phyloP scores from a whole-genome alignment of 805 yeast genomes.

The Suhomyces sp. region DNA sequence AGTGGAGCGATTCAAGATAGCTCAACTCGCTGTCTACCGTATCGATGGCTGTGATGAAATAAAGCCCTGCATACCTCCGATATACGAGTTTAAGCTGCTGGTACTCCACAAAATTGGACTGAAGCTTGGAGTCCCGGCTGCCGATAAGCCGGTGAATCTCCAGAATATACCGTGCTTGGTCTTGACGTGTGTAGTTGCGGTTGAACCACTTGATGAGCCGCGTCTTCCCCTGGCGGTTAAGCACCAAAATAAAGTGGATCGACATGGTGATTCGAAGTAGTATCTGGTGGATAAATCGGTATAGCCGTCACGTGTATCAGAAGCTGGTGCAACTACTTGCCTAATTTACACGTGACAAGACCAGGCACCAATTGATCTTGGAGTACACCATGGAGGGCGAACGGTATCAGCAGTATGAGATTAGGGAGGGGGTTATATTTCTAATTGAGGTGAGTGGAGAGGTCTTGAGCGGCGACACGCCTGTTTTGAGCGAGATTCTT shows the following conservation, averaged over 20 bases:
- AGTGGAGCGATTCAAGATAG: conserved; percentile 79
- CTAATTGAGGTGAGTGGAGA: conserved; percentile 58
- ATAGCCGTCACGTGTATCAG: neutral
- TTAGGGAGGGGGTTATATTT: conserved; percentile 63
- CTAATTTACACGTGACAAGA: neutral
- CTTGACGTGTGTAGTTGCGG: conserved; percentile 26
- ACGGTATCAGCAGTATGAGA: conserved; percentile 35
- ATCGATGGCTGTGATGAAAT: conserved; percentile 81
- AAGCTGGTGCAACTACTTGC: no score
- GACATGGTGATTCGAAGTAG: conserved; percentile 48
- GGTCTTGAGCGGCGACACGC: conserved; percentile 32
- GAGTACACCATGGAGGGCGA: neutral
- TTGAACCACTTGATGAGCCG: conserved; percentile 78
- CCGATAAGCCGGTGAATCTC: conserved; percentile 79
- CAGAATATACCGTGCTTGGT: conserved; percentile 40
- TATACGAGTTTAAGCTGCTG: conserved; percentile 66
- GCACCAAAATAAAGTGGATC: conserved; percentile 73
- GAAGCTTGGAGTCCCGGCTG: conserved; percentile 79
- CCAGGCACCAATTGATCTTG: neutral
- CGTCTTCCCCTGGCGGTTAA: conserved; percentile 92
- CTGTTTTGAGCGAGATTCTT: conserved; percentile 53
- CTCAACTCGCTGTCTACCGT: conserved; percentile 77
- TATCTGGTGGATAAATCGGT: neutral
- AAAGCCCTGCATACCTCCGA: conserved; percentile 88
- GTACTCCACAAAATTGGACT: conserved; percentile 74